Percentiles rank a stretch among this genome's conserved stretches.
These are phyloP conservation scores for Pestalotiopsis sp. DNA, from an alignment of 2,329 filamentous ascomycete genomes.

Conservation along the genomic window DNA sequence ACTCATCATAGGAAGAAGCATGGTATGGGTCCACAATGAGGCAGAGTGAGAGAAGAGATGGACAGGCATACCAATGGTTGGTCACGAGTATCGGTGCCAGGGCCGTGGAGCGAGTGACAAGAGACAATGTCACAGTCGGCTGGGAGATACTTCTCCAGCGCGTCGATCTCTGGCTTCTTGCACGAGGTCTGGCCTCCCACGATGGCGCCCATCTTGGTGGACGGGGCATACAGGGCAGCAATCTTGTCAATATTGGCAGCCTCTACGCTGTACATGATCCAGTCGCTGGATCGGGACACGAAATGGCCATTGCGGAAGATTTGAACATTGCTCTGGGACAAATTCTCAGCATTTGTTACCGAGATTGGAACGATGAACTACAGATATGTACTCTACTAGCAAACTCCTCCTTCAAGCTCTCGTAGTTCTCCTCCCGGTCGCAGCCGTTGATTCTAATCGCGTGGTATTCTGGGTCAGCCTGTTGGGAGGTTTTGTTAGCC, in stretches of 20 bases:
- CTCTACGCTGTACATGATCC: constrained; percentile 98
- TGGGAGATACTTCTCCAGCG: constrained; percentile 89
- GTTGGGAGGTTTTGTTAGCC: constrained; percentile 25
- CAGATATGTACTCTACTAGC: constrained; percentile 71
- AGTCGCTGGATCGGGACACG: constrained; percentile 95
- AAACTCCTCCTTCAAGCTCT: constrained; percentile 80
- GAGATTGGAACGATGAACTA: constrained; percentile 31
- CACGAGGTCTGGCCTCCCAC: constrained; percentile 98
- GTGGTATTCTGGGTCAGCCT: constrained; percentile 22
- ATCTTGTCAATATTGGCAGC: constrained; percentile 87
- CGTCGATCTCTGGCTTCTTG: constrained; percentile 93
- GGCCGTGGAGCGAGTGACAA: constrained; percentile 95
- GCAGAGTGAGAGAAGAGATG: neutral
- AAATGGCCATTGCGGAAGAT: constrained; percentile 94
- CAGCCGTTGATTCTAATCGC: constrained; percentile 84
- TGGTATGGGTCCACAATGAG: neutral
- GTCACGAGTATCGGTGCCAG: constrained; percentile 82
- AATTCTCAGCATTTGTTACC: constrained; percentile 50
- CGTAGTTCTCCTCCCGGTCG: constrained; percentile 88
- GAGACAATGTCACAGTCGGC: constrained; percentile 90
- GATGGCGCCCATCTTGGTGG: constrained; percentile 92
- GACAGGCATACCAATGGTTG: constrained; percentile 77
- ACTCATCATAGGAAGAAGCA: neutral
- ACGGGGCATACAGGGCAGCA: constrained; percentile 87
- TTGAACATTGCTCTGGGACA: constrained; percentile 76